Percentiles rank a stretch among this genome's conserved stretches.
Evolutionary conservation across 2,329 filamentous ascomycete species (phyloP).

Genomic region (Aspergillus pseudotamarii): DNA sequence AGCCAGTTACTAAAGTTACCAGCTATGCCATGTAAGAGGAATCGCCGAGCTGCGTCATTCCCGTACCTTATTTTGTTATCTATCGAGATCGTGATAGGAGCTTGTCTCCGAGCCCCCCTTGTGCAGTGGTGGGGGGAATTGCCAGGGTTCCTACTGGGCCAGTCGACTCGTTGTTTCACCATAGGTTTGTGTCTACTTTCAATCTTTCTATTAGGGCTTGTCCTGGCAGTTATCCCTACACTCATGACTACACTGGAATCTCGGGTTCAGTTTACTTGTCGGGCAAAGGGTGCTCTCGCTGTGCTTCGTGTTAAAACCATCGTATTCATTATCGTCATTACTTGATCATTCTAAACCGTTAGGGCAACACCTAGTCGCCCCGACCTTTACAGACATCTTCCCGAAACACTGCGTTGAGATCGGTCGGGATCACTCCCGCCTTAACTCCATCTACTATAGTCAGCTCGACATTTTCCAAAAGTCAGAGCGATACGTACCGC

Average conservation of each 20-base stretch:
- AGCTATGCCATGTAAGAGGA: too few relatives aligned
- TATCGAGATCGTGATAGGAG: too few relatives aligned
- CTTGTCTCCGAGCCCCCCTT: too few relatives aligned
- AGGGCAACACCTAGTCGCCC: background rate
- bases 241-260: too few relatives aligned
- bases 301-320: background rate
- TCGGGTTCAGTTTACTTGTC: background rate
- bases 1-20: too few relatives aligned
- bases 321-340: background rate
- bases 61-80: too few relatives aligned
- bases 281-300: background rate
- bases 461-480: conserved; percentile 47
- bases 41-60: background rate
- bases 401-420: conserved; percentile 23
- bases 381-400: conserved; percentile 6
- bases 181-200: too few relatives aligned
- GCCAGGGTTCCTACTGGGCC: too few relatives aligned
- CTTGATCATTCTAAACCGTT: background rate
- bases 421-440: conserved; percentile 44
- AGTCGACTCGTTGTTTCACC: too few relatives aligned
- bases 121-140: too few relatives aligned
- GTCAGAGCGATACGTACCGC: conserved; percentile 19
- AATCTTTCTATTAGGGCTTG: too few relatives aligned
- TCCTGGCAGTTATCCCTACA: too few relatives aligned
- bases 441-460: conserved; percentile 41